Evolutionary conservation across 2,329 filamentous ascomycete genomes (phyloP), one percentile per base, ranked within the genome.

Genomic region (Furcasterigmium sp.): DNA sequence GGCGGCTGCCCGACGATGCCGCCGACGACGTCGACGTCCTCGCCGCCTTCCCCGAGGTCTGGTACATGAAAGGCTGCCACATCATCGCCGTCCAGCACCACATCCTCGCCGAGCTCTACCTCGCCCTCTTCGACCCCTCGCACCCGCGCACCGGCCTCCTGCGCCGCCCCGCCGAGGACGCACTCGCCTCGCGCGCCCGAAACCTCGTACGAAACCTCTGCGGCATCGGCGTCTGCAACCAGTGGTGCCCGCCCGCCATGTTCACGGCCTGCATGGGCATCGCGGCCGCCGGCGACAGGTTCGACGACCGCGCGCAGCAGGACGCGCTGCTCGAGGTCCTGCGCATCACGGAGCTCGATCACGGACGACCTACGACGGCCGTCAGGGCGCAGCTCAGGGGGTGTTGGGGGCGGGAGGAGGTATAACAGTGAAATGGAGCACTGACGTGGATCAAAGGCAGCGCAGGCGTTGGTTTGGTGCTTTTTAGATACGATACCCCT

Each of bases 31-130:
- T 15, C 25, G 36, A 38, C 17, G 26, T 29, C 18, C 19, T 30
- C 26, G 56, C 14, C 62, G 65, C 29, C 59, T 82, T 50, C 15
- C 48, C 48, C 25, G 48, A 50, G 37, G 48, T 49, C 11, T 50
- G 48, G 48, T 50, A 50, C 40, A 44, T 44, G 36, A 48, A 48
- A 29, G 46, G 40, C 17, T 50, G 48, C 28, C 48, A 50, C 15
- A 76, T 80, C 5, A 76, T 78, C 8, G 80, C 78, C 0, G 64
- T 78, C 14, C 78, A 80, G 42, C 78, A 83, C 55, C 72, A 78
- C 50, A 72, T 80, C 44, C 65, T 84, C 8, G 76, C 78, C 0
- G 68, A 72, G 42, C 70, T 83, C 13, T 70, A 83, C 37, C 67
- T 84, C 3, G 62, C 69, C 11, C 71, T 75, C 19, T 78, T 78